Conservation (phyloP, 306 rosid genomes). For the Cucurbita maxima region DNA sequence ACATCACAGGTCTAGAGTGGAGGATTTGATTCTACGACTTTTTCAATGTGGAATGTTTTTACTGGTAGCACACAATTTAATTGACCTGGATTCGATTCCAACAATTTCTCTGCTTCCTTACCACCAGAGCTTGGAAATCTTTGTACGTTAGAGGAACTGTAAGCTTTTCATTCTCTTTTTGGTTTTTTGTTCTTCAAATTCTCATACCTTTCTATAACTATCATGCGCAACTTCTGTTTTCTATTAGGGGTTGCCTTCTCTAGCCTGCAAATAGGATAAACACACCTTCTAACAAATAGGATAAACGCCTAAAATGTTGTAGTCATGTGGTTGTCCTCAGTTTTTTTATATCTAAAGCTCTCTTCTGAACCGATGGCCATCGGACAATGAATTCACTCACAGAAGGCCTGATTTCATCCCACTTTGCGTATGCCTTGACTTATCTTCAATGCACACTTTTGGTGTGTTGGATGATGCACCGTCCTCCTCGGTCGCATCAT, state of each 20-base stretch:
- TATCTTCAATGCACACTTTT: no score
- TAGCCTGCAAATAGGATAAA: no score
- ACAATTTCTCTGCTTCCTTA: conserved; percentile 62
- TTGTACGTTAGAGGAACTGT: conserved; percentile 35
- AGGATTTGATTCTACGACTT: background rate
- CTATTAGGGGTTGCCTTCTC: background rate
- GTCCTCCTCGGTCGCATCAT: no score
- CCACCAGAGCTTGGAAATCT: conserved; percentile 65
- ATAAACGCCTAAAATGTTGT: background rate
- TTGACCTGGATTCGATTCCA: conserved; percentile 21
- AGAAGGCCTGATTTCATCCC: conserved; percentile 67
- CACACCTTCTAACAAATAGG: background rate
- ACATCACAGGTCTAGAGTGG: background rate
- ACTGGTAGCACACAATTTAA: background rate
- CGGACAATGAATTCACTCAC: conserved; percentile 46
- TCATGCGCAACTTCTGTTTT: background rate
- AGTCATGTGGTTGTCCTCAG: background rate
- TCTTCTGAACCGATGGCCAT: conserved; percentile 46
- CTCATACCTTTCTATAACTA: background rate
- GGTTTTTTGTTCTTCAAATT: background rate
- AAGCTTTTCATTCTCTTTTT: conserved; percentile 11
- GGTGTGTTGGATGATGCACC: no score
- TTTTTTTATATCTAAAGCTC: background rate
- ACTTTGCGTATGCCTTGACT: conserved; percentile 9
- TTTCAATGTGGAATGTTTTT: background rate